These are phyloP conservation scores for Stevia rebaudiana DNA, from an alignment of 140 eudicot species.

Conservation along the genomic window DNA sequence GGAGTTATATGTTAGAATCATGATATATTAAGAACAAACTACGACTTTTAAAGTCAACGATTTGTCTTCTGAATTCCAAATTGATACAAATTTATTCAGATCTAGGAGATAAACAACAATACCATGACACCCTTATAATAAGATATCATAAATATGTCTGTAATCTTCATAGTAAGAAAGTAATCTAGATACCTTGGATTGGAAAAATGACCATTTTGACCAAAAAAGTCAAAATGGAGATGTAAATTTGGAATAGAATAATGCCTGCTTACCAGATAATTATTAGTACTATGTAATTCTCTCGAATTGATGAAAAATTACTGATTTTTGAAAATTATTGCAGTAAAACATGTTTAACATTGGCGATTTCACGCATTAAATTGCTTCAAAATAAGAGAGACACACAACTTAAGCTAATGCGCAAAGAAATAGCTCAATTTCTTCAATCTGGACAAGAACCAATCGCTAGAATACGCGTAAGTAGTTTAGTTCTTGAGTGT, in stretches of 20 bases:
- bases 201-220: constrained; percentile 2
- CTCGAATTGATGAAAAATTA: constrained; percentile 3
- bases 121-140: background rate
- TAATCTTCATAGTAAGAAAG: background rate
- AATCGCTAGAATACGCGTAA: constrained; percentile 80
- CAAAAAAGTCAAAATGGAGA: background rate
- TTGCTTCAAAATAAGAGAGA: constrained; percentile 90
- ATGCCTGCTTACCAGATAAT: background rate
- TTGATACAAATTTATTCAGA: background rate
- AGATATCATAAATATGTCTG: background rate
- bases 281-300: background rate
- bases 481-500: background rate
- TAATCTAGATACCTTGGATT: background rate
- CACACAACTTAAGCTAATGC: constrained; percentile 75
- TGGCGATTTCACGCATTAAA: constrained; percentile 82
- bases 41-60: constrained; percentile 13
- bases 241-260: background rate
- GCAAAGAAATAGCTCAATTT: constrained; percentile 91
- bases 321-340: constrained; percentile 30
- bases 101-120: background rate
- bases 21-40: background rate
- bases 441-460: constrained; percentile 91
- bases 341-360: constrained; percentile 88
- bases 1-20: background rate
- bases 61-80: constrained; percentile 4